Percentiles rank a stretch among this genome's conserved stretches.
These are phyloP conservation scores for Medicago ruthenica DNA, from an alignment of 306 rosid genomes.

Conservation along the genomic window DNA sequence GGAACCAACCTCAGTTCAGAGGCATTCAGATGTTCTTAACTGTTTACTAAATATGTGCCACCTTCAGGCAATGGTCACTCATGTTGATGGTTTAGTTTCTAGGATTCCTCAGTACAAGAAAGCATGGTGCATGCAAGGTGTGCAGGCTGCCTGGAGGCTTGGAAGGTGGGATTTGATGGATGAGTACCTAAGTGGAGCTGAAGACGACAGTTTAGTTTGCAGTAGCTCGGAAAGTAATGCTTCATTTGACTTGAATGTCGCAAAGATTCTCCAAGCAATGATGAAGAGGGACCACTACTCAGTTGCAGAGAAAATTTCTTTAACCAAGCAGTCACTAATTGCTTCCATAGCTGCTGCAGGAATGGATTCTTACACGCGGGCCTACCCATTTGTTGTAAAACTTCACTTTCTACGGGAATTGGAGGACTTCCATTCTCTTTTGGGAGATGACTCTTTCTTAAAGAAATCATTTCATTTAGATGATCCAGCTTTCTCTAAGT, in stretches of 20 bases:
- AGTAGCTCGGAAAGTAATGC: conserved; percentile 92
- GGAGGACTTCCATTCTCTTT: conserved; percentile 86
- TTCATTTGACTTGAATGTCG: conserved; percentile 90
- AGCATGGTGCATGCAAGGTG: conserved; percentile 99
- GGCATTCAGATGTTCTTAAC: conserved; percentile 95
- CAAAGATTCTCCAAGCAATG: conserved; percentile 96
- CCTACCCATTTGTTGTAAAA: conserved; percentile 92
- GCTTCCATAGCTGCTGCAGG: conserved; percentile 98
- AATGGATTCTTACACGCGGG: conserved; percentile 93
- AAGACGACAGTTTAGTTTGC: conserved; percentile 83
- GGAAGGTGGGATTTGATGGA: conserved; percentile 99
- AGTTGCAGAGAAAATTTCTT: conserved; percentile 83
- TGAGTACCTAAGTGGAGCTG: conserved; percentile 93
- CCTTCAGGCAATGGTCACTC: conserved; percentile 98
- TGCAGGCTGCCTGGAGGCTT: conserved; percentile 99
- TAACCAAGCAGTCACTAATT: conserved; percentile 89
- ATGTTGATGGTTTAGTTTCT: conserved; percentile 92
- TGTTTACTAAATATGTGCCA: conserved; percentile 96
- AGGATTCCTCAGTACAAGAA: conserved; percentile 88
- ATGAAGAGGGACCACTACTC: conserved; percentile 88
- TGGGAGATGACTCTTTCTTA: conserved; percentile 80
- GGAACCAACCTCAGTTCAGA: conserved; percentile 90
- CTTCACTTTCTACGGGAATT: conserved; percentile 91
- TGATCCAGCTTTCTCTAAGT: conserved; percentile 66
- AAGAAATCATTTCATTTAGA: conserved; percentile 72